These are phyloP conservation scores for Trichophyton rubrum DNA, from an alignment of 2,329 filamentous ascomycete species.

Conservation along the genomic window DNA sequence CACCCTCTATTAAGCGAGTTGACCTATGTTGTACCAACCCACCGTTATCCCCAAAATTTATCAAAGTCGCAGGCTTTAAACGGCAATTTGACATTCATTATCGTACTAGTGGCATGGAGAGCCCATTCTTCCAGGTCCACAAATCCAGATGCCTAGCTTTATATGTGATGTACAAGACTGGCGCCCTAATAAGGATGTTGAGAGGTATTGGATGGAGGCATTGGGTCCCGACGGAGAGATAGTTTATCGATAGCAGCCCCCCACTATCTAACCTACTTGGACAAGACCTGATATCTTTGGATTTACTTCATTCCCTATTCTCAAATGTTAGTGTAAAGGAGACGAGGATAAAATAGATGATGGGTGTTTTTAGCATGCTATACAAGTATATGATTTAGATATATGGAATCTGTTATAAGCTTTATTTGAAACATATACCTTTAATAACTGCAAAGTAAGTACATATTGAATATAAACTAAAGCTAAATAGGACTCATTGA, in stretches of 20 bases:
- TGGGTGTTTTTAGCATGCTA: too few relatives aligned
- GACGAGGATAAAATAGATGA: too few relatives aligned
- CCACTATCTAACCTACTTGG: too few relatives aligned
- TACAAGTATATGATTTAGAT: too few relatives aligned
- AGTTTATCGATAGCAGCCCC: background rate
- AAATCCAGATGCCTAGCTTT: background rate
- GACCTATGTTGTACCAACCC: background rate
- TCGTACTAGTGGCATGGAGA: background rate
- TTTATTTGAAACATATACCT: too few relatives aligned
- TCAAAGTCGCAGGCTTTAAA: background rate
- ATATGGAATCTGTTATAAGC: too few relatives aligned
- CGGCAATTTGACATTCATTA: background rate
- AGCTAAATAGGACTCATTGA: too few relatives aligned
- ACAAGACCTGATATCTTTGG: too few relatives aligned
- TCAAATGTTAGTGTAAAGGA: too few relatives aligned
- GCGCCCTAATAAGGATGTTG: constrained; percentile 6
- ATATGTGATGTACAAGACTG: constrained; percentile 3
- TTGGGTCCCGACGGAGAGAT: constrained; percentile 4
- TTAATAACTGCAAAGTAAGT: too few relatives aligned
- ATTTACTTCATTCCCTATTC: too few relatives aligned
- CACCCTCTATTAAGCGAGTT: background rate
- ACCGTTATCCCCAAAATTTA: background rate
- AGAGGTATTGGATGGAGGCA: constrained; percentile 6
- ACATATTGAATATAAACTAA: too few relatives aligned
- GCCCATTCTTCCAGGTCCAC: background rate